These are phyloP conservation scores for Saccharum spontaneum DNA, from an alignment of 176 grass and related monocot species.

Conservation along the genomic window DNA sequence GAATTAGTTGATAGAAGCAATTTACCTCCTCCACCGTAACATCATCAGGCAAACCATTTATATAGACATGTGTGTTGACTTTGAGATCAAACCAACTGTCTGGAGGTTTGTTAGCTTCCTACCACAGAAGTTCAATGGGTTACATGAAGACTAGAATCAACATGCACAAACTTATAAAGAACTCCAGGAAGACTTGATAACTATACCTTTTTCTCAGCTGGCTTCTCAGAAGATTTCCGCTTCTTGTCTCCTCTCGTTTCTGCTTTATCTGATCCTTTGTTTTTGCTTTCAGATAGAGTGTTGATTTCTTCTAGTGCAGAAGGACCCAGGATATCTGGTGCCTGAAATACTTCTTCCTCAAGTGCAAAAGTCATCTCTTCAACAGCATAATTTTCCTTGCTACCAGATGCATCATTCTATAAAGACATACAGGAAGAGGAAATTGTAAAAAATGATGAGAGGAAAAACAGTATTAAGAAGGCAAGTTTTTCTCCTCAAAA, in stretches of 20 bases:
- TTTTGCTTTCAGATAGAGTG: slow-evolving; percentile 26
- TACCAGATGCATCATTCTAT: slow-evolving; percentile 62
- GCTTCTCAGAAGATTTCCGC: slow-evolving; percentile 65
- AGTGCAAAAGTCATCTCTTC: slow-evolving; percentile 86
- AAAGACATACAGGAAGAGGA: background rate
- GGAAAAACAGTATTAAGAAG: slow-evolving; percentile 11
- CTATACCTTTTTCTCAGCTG: slow-evolving; percentile 82
- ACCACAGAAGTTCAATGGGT: slow-evolving; percentile 4
- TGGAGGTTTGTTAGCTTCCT: slow-evolving; percentile 98
- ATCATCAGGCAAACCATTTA: slow-evolving; percentile 93
- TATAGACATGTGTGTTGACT: slow-evolving; percentile 93
- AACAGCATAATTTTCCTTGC: slow-evolving; percentile 62
- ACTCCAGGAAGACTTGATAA: slow-evolving; percentile 21
- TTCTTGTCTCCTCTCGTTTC: slow-evolving; percentile 66
- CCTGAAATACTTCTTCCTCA: slow-evolving; percentile 81
- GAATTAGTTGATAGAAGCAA: slow-evolving; percentile 30
- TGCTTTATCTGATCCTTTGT: slow-evolving; percentile 51
- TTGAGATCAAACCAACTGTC: slow-evolving; percentile 99
- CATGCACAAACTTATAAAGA: slow-evolving; percentile 10
- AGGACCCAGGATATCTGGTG: slow-evolving; percentile 34
- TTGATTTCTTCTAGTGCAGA: slow-evolving; percentile 46
- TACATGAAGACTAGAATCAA: background rate
- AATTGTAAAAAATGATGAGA: background rate
- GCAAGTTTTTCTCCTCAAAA: background rate
- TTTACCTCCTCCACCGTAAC: slow-evolving; percentile 78